Evolutionary conservation across 1,139 yeast species (phyloP).

Genomic region (Hyphopichia pseudoburtonii): DNA sequence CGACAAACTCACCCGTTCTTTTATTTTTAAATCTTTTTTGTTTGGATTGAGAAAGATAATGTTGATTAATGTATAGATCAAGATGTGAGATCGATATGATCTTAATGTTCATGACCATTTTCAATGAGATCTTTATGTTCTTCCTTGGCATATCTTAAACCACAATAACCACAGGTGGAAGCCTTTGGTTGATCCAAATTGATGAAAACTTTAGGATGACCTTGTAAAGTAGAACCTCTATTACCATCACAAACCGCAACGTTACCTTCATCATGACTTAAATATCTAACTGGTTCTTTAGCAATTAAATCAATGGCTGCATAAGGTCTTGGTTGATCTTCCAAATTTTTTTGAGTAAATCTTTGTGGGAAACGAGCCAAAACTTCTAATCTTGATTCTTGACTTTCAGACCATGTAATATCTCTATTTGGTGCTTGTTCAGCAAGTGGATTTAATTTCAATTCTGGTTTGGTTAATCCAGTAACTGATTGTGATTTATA

Average conservation of each 20-base stretch:
- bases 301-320: slow-evolving; percentile 86
- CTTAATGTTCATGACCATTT: slow-evolving; percentile 5
- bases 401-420: slow-evolving; percentile 70
- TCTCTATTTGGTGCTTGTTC: slow-evolving; percentile 77
- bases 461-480: slow-evolving; percentile 40
- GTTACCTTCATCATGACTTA: slow-evolving; percentile 49
- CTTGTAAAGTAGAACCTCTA: slow-evolving; percentile 64
- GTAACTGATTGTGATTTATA: slow-evolving; percentile 21
- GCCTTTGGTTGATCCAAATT: slow-evolving; percentile 76
- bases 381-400: slow-evolving; percentile 60
- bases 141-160: slow-evolving; percentile 61
- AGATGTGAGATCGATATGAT: not conserved
- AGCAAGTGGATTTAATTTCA: slow-evolving; percentile 33
- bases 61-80: not conserved
- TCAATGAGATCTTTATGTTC: slow-evolving; percentile 43
- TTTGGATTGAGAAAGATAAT: too few species aligned
- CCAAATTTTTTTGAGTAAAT: slow-evolving; percentile 70
- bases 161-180: slow-evolving; percentile 79
- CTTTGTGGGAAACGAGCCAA: slow-evolving; percentile 57
- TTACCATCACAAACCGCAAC: slow-evolving; percentile 87
- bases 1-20: too few species aligned
- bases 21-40: too few species aligned
- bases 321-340: slow-evolving; percentile 72
- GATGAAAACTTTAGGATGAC: slow-evolving; percentile 84
- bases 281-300: slow-evolving; percentile 66